Base-by-base conservation (phyloP, 768 basidiomycete genomes). In the Hemileccinum impolitum region DNA sequence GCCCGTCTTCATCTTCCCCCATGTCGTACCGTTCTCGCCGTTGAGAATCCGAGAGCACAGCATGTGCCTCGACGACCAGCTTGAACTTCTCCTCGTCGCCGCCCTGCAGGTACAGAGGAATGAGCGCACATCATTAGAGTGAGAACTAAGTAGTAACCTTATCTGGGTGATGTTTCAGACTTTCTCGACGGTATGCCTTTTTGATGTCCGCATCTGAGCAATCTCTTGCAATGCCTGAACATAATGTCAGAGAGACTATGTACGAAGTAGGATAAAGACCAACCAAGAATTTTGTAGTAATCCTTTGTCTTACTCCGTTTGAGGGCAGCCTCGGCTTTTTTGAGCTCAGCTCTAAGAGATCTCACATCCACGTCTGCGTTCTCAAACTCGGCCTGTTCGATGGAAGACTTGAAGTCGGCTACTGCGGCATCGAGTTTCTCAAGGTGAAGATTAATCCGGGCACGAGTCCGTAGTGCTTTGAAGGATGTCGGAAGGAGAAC, bases 51-150 rank as follows among this genome's bases (percentile, higher is more conserved):
- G 88, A 90, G 3, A 94, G 81, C 4, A 94, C 85, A 8, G 81
- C 78, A 53, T 94, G 77, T 3, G 90, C 89, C 67, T 93, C 92
- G 1, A 75, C 81, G 26, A 91, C 84, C 18, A 92, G 77, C 68
- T 97, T 96, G 80, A 98, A 98, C 58, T 90, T 88, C 63, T 96
- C 95, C 59, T 95, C 94, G 63, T 93, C 90, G 25, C 94, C 94
- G 23, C 94, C 93, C 84, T 90, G 52, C 31, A 62, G 31, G 48
- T 19, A 44, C 14, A 15, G 26, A 23, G 30, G 18, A 40, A 15
- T 54, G 45, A 57, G 47, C 57, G 41, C 13, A 10, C 5, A 31
- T 53, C 3, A 25, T 26, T 23, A 32, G 21, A 41, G 13, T n/a
- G 13, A 15, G 36, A 28, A 47, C 31, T 12, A 47, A 6, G 25